Conservation (phyloP, 2,329 filamentous ascomycete genomes). For the Fusarium annulatum region DNA sequence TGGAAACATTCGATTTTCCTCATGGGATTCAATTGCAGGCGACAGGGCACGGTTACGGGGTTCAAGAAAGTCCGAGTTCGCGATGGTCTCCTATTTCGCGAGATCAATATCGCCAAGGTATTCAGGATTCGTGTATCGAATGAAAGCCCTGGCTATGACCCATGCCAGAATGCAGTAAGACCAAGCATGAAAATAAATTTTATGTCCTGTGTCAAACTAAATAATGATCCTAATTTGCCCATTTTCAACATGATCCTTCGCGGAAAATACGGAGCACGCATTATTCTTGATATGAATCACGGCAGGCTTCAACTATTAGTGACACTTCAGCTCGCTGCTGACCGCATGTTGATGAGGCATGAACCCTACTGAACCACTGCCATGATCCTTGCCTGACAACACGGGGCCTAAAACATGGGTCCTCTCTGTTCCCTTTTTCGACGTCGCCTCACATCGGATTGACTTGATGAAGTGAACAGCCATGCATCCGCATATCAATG, state of each 20-base stretch:
- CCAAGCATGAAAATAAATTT: neutral
- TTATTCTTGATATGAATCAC: slow-evolving; percentile 2
- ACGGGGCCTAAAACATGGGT: slow-evolving; percentile 11
- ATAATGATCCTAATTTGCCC: neutral
- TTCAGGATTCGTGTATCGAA: neutral
- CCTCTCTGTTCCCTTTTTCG: slow-evolving; percentile 8
- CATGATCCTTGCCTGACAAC: slow-evolving; percentile 22
- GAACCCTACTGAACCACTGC: slow-evolving; percentile 13
- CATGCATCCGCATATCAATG: neutral
- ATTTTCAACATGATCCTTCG: neutral
- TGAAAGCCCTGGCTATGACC: neutral
- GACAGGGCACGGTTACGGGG: neutral
- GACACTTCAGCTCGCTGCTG: slow-evolving; percentile 25
- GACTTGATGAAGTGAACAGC: slow-evolving; percentile 2
- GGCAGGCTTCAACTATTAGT: neutral
- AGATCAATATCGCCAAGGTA: neutral
- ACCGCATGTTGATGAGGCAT: slow-evolving; percentile 35
- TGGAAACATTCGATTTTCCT: neutral
- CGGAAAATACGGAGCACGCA: neutral
- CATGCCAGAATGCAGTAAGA: neutral
- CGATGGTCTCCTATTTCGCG: neutral
- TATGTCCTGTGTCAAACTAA: no score
- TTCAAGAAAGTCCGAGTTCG: neutral
- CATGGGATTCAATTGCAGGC: neutral
- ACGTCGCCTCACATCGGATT: slow-evolving; percentile 10